Evolutionary conservation across 2,329 filamentous ascomycete species (phyloP).

Genomic region (Xylogone sp.): DNA sequence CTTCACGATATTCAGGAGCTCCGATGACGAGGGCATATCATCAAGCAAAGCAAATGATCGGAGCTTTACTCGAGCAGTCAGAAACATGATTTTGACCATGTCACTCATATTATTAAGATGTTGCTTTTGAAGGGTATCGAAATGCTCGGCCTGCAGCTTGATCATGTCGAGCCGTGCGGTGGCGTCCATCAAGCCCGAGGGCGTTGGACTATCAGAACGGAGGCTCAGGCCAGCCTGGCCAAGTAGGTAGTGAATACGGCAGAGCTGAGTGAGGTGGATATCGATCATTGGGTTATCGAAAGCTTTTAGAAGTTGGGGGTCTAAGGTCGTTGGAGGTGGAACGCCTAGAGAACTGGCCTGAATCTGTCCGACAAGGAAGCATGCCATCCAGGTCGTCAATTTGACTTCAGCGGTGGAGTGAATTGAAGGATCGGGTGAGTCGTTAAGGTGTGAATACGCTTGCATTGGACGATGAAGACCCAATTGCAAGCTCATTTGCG

Average conservation of each 20-base stretch:
- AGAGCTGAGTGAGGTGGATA: background rate
- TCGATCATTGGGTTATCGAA: background rate
- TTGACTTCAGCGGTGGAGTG: background rate
- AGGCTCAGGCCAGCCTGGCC: background rate
- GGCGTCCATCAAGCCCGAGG: background rate
- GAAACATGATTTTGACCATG: background rate
- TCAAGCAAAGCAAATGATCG: background rate
- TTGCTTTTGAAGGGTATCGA: background rate
- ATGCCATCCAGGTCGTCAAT: background rate
- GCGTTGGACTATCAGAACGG: background rate
- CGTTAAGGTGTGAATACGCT: background rate
- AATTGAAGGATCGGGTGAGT: background rate
- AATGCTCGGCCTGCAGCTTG: background rate
- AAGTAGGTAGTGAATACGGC: background rate
- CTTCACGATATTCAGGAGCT: background rate
- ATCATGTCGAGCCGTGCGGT: background rate
- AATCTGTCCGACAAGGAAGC: background rate
- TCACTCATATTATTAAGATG: background rate
- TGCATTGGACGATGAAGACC: background rate
- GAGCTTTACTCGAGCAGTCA: background rate
- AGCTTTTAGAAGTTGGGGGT: background rate
- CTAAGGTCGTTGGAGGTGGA: background rate
- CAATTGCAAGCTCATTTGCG: background rate
- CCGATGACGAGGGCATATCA: background rate
- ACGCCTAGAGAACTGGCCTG: background rate